Evolutionary conservation across 345 rosid species (phyloP).

Genomic region (Eucalyptus dawsonii): DNA sequence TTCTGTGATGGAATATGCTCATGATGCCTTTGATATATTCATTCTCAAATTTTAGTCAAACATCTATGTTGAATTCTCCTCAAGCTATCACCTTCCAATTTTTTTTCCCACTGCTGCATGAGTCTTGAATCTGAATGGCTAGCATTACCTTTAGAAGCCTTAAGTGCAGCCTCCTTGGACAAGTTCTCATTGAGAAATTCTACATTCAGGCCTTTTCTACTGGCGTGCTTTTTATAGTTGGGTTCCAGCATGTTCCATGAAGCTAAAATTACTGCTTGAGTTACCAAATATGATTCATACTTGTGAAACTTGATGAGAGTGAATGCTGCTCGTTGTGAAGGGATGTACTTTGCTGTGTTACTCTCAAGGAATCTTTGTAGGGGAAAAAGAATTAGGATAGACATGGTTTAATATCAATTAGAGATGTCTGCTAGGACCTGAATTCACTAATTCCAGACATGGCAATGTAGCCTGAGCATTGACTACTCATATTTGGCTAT

Average conservation of each 20-base stretch:
- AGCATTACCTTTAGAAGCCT: neutral
- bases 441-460: neutral
- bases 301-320: neutral
- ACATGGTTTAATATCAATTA: neutral
- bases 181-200: neutral
- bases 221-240: neutral
- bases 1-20: neutral
- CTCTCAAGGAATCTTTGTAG: neutral
- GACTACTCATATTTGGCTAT: neutral
- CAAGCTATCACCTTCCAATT: neutral
- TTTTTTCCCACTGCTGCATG: neutral
- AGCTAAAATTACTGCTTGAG: neutral
- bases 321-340: neutral
- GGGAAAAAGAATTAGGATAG: neutral
- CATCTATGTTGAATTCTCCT: neutral
- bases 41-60: neutral
- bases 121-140: neutral
- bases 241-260: neutral
- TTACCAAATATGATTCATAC: neutral
- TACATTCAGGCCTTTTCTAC: neutral
- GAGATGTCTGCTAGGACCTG: neutral
- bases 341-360: neutral
- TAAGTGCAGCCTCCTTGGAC: neutral
- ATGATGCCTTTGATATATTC: neutral
- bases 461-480: neutral